Percentiles rank a stretch among this genome's conserved stretches.
phyloP scores from a whole-genome alignment of 2,329 filamentous ascomycete species.

The Fusarium pilosicola region DNA sequence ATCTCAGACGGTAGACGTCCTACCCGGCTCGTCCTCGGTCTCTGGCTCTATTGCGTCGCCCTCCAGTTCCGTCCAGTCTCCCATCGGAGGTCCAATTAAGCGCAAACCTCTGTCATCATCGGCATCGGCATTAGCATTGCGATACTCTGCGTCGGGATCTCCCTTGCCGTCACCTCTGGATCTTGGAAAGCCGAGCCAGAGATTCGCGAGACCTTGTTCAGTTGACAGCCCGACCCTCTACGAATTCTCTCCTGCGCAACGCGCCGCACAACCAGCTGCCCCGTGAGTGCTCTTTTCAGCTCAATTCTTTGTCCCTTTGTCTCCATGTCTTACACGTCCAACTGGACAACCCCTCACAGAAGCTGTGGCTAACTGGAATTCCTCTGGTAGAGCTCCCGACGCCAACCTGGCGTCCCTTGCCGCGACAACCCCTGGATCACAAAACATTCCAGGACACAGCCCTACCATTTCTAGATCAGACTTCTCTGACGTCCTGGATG shows the following conservation, averaged over 20 bases:
- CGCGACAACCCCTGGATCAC: slow-evolving; percentile 41
- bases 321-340: slow-evolving; percentile 10
- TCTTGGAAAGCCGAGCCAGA: slow-evolving; percentile 60
- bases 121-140: slow-evolving; percentile 44
- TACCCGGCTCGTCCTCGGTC: slow-evolving; percentile 34
- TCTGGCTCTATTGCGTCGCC: slow-evolving; percentile 22
- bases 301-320: slow-evolving; percentile 10
- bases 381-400: slow-evolving; percentile 38
- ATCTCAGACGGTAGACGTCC: slow-evolving; percentile 42
- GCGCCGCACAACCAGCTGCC: slow-evolving; percentile 28
- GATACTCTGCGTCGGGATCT: slow-evolving; percentile 42
- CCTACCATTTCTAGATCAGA: slow-evolving; percentile 57
- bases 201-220: slow-evolving; percentile 65
- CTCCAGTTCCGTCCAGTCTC: slow-evolving; percentile 27
- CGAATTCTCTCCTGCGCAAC: slow-evolving; percentile 58
- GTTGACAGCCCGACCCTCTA: slow-evolving; percentile 71
- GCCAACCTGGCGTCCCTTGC: slow-evolving; percentile 40
- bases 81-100: slow-evolving; percentile 56
- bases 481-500: slow-evolving; percentile 54
- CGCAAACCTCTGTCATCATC: slow-evolving; percentile 70
- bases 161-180: slow-evolving; percentile 49
- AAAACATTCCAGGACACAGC: slow-evolving; percentile 54
- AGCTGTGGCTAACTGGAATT: slow-evolving; percentile 44
- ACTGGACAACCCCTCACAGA: slow-evolving; percentile 13
- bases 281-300: slow-evolving; percentile 42